phyloP scores from a whole-genome alignment of 108 stramenopile species.

The Craspedostauros australis region DNA sequence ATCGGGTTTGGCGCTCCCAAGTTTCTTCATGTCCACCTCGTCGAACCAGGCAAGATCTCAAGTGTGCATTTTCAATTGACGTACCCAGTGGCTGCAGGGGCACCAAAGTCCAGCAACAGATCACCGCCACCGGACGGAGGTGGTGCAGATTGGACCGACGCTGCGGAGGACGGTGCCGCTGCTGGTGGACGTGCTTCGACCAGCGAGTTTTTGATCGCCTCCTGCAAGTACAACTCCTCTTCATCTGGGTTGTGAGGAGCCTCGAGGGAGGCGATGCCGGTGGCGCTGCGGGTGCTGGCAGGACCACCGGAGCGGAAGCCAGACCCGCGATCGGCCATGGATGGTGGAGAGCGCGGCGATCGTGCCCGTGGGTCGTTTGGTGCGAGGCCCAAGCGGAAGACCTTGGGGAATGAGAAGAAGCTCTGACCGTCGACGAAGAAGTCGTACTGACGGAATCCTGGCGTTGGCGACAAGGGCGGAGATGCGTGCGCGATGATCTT shows the following conservation, averaged over 20 bases:
- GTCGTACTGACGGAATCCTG: constrained; percentile 88
- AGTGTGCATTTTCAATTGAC: too few species aligned
- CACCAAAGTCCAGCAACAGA: constrained; percentile 58
- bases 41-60: too few species aligned
- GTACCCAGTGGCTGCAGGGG: constrained; percentile 20
- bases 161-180: constrained; percentile 1
- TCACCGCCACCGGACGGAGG: constrained; percentile 30
- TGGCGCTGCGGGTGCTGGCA: not conserved
- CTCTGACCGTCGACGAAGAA: constrained; percentile 84
- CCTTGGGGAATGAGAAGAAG: constrained; percentile 85
- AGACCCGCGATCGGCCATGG: constrained; percentile 8
- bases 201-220: constrained; percentile 78
- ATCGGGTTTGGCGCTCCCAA: too few species aligned
- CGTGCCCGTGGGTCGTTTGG: constrained; percentile 24
- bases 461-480: constrained; percentile 65
- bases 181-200: too few species aligned
- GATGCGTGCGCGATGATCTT: constrained; percentile 83
- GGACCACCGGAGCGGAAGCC: not conserved
- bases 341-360: constrained; percentile 6
- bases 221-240: constrained; percentile 77
- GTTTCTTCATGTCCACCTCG: too few species aligned
- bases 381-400: constrained; percentile 72
- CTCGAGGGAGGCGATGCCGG: constrained; percentile 57
- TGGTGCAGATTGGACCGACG: not conserved
- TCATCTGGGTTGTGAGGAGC: constrained; percentile 82